phyloP scores from a whole-genome alignment of 768 basidiomycete species.

The Xanthoconium stramineum region DNA sequence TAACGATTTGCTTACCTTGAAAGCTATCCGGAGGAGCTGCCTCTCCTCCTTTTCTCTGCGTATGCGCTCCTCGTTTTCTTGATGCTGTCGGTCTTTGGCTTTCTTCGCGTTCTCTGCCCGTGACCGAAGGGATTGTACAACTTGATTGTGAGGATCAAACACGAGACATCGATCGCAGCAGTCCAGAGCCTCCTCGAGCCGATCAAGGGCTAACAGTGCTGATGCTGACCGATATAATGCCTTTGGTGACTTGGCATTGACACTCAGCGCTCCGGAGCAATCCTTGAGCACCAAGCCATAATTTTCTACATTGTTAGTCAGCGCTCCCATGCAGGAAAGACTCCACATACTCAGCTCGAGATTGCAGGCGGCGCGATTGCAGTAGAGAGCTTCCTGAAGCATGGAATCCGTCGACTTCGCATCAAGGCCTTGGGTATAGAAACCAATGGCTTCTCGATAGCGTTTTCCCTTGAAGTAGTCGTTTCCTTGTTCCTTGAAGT shows the following conservation, averaged over 20 bases:
- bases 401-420: slow-evolving; percentile 66
- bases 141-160: slow-evolving; percentile 56
- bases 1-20: slow-evolving; percentile 49
- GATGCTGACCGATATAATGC: slow-evolving; percentile 83
- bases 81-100: slow-evolving; percentile 49
- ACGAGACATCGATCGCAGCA: slow-evolving; percentile 68
- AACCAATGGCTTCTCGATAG: slow-evolving; percentile 81
- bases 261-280: slow-evolving; percentile 65
- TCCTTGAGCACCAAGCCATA: slow-evolving; percentile 84
- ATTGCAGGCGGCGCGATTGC: slow-evolving; percentile 93
- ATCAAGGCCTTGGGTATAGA: slow-evolving; percentile 89
- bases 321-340: background rate
- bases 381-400: slow-evolving; percentile 65
- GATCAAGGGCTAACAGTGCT: slow-evolving; percentile 71
- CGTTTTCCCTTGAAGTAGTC: slow-evolving; percentile 89
- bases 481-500: slow-evolving; percentile 95
- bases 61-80: slow-evolving; percentile 47
- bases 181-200: slow-evolving; percentile 80
- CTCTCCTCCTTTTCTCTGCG: slow-evolving; percentile 52
- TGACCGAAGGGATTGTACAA: slow-evolving; percentile 48
- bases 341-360: slow-evolving; percentile 69
- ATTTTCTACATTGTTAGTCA: slow-evolving; percentile 57
- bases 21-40: slow-evolving; percentile 51
- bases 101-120: slow-evolving; percentile 45
- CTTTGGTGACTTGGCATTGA: slow-evolving; percentile 71